A percentile compares a stretch with the other conserved stretches of the same genome.
Evolutionary conservation across 805 yeast species (phyloP).

Genomic region (Kuraishia floccosa): DNA sequence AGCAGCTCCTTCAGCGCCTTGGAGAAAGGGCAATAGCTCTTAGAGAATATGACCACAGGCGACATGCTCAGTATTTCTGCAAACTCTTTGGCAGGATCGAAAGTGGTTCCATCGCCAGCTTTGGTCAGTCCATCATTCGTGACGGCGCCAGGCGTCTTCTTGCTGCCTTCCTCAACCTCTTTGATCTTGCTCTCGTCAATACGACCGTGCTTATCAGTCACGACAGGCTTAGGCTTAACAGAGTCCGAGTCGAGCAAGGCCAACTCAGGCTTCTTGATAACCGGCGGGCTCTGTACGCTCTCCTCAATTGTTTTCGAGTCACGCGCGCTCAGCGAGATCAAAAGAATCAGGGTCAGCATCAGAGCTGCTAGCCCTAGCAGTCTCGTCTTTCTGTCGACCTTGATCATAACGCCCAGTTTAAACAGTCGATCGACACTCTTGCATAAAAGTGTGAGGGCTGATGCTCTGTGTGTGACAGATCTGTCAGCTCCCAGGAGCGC

Average conservation of each 20-base stretch:
- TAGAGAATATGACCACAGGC: conserved; percentile 57
- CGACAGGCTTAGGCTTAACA: conserved; percentile 12
- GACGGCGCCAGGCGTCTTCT: conserved; percentile 2
- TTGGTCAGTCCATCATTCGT: conserved; percentile 5
- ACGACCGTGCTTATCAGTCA: conserved; percentile 20
- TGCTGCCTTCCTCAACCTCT: conserved; percentile 19
- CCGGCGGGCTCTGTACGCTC: neutral
- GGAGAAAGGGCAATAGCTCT: conserved; percentile 68
- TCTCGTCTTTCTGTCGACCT: conserved; percentile 20
- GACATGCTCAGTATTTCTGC: conserved; percentile 43
- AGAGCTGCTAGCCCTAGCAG: conserved; percentile 28
- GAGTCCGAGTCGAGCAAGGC: conserved; percentile 3
- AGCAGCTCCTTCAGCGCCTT: conserved; percentile 59
- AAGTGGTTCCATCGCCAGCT: conserved; percentile 12
- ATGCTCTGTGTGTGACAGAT: too few species aligned
- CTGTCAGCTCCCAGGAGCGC: too few species aligned
- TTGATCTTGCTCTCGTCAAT: conserved; percentile 31
- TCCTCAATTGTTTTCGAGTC: neutral
- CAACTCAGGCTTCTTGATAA: conserved; percentile 2
- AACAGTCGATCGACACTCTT: too few species aligned
- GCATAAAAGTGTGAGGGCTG: too few species aligned
- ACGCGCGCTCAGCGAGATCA: conserved; percentile 16
- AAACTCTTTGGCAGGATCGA: conserved; percentile 43
- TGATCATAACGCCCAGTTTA: neutral
- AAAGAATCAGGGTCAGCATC: conserved; percentile 22